These are phyloP conservation scores for Juncus effusus DNA, from an alignment of 176 grass and related monocot genomes.

Conservation along the genomic window DNA sequence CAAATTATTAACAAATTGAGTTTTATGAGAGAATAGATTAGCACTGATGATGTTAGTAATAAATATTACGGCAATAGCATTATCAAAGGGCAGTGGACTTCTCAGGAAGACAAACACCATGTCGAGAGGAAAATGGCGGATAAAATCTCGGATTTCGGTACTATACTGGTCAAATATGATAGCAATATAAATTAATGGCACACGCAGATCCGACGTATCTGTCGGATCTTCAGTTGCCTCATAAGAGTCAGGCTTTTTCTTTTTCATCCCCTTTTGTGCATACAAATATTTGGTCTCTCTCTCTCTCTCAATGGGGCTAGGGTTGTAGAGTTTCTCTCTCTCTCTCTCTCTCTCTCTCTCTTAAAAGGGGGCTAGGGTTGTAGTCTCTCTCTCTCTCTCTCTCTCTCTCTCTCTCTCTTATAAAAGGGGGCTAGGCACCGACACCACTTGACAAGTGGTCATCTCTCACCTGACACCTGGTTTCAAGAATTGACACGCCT, in stretches of 20 bases:
- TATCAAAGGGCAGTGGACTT: no score
- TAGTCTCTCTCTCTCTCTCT: background rate
- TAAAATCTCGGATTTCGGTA: conserved; percentile 15
- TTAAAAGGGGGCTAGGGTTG: conserved; percentile 21
- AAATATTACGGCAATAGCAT: background rate
- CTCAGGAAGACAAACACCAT: background rate
- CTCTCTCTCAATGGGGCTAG: no score
- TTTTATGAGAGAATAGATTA: background rate
- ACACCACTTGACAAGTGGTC: no score
- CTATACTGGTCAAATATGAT: conserved; percentile 17
- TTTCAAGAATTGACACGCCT: no score
- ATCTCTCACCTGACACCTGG: background rate
- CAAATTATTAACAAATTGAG: background rate
- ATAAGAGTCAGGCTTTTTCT: no score
- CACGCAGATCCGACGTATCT: background rate
- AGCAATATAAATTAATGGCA: conserved; percentile 3
- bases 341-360: no score
- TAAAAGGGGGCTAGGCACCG: no score
- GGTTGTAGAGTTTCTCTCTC: no score
- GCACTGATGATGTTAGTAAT: background rate
- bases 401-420: background rate
- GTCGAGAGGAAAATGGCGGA: background rate
- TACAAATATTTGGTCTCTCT: no score
- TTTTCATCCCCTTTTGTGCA: no score
- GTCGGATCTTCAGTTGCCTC: no score